These are phyloP conservation scores for Daldinia grandis DNA, from an alignment of 495 filamentous ascomycete genomes.

Conservation along the genomic window DNA sequence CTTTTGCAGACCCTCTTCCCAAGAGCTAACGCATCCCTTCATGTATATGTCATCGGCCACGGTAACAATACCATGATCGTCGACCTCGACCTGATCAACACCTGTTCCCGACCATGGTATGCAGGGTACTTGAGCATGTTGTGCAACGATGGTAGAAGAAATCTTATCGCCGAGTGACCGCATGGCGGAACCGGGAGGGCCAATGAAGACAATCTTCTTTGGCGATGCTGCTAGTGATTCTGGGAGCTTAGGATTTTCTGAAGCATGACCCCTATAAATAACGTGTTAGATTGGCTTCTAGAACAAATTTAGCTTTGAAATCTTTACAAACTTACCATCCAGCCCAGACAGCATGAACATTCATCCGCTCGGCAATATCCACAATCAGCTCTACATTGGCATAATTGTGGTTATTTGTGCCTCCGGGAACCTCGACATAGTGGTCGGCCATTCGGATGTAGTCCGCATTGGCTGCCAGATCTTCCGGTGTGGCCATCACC, in stretches of 20 bases:
- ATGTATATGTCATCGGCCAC: slow-evolving; percentile 87
- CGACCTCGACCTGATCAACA: slow-evolving; percentile 80
- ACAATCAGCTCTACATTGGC: slow-evolving; percentile 99
- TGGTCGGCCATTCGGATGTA: slow-evolving; percentile 99
- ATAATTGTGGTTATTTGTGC: slow-evolving; percentile 99
- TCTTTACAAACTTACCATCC: slow-evolving; percentile 76
- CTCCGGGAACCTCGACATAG: slow-evolving; percentile 98
- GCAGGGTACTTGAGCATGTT: slow-evolving; percentile 95
- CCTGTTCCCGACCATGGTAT: slow-evolving; percentile 98
- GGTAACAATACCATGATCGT: slow-evolving; percentile 87
- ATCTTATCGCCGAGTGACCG: slow-evolving; percentile 99
- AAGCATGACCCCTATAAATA: slow-evolving; percentile 85
- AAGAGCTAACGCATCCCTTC: slow-evolving; percentile 87
- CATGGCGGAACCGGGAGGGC: slow-evolving; percentile 97
- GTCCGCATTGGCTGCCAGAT: slow-evolving; percentile 96
- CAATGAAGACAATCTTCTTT: slow-evolving; percentile 99
- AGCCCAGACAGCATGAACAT: slow-evolving; percentile 98
- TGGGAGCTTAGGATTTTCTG: slow-evolving; percentile 96
- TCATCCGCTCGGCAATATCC: slow-evolving; percentile 98
- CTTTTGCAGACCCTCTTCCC: slow-evolving; percentile 86
- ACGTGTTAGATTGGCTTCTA: slow-evolving; percentile 14
- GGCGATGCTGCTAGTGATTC: slow-evolving; percentile 94
- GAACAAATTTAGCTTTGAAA: slow-evolving; percentile 20
- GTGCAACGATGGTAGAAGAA: slow-evolving; percentile 98
- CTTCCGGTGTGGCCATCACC: slow-evolving; percentile 99